These are phyloP conservation scores for Aristolochia fimbriata DNA, from an alignment of 164 flowering plant species.

Conservation along the genomic window DNA sequence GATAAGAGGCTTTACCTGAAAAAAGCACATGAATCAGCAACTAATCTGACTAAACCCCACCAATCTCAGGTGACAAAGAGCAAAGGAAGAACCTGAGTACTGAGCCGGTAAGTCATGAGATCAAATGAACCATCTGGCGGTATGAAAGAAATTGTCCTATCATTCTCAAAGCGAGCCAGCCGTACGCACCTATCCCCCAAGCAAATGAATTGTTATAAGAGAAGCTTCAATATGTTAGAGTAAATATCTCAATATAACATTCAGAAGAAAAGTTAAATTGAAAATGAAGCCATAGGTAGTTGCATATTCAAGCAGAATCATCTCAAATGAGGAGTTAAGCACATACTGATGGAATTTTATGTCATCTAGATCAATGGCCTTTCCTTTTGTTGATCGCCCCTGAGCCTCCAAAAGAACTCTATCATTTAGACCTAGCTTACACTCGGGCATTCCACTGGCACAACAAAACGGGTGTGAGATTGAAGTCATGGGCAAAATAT, in stretches of 20 bases:
- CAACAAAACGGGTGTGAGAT: slow-evolving; percentile 4
- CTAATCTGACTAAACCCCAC: background rate
- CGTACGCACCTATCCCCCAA: slow-evolving; percentile 78
- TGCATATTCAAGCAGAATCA: background rate
- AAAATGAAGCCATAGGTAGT: background rate
- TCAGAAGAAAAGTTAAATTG: background rate
- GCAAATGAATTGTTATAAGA: slow-evolving; percentile 9
- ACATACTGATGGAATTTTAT: slow-evolving; percentile 98
- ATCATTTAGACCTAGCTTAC: slow-evolving; percentile 95
- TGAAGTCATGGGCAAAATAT: background rate
- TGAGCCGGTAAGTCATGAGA: slow-evolving; percentile 93
- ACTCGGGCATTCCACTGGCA: slow-evolving; percentile 99
- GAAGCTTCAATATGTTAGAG: background rate
- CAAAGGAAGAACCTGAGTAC: slow-evolving; percentile 51
- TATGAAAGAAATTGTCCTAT: slow-evolving; percentile 90
- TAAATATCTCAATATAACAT: background rate
- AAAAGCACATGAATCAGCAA: slow-evolving; percentile 8
- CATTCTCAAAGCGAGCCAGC: slow-evolving; percentile 96
- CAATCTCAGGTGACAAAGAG: slow-evolving; percentile 7
- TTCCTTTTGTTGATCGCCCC: slow-evolving; percentile 90
- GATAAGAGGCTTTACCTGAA: slow-evolving; percentile 85
- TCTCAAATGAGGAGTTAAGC: slow-evolving; percentile 5
- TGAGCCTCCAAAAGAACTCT: slow-evolving; percentile 93
- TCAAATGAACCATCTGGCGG: slow-evolving; percentile 99
- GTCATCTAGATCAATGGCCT: slow-evolving; percentile 96